Base-by-base conservation (phyloP, 345 rosid species). In the Linum lewisii region DNA sequence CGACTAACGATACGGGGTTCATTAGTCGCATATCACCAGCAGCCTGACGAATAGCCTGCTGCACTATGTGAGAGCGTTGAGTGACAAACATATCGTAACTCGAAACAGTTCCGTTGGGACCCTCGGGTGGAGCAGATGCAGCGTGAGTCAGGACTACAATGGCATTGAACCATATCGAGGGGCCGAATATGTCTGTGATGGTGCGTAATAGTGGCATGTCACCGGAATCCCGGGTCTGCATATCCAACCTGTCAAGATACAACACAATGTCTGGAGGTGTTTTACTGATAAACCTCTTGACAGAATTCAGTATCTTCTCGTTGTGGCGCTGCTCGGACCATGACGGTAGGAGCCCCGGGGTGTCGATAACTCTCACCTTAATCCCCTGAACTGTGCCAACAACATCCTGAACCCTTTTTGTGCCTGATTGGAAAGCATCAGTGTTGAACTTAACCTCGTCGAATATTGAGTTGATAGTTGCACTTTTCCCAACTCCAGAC, bases 11-110 rank as follows among this genome's bases (percentile, higher is more conserved):
- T 70, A 94, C 88, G 36, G 97, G 99, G 75, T 94, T 94, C 99
- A 94, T 90, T 22, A 94, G 86, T 69, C 97, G 78, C 99, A 94
- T 90, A 70, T 94, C 97, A 63, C 99, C 99, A 55, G 99, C 97
- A 58, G 99, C 97, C 75, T 85, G 95, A 44, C 99, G 96, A 71
- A 94, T 94, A 25, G 97, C 96, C 68, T 85, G 95, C 76, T 90
- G 99, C 56, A 94, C 94, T 60, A 84, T 92, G 73, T 90, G 97
- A 24, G 96, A 82, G 22, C 97, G 88, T 53, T 94, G 97, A 26
- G 99, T 90, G 60, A 94, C 97, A 82, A 90, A 94, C 95, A 90
- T 82, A 49, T 94, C 99, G 67, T 94, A 93, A 75, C 95, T 85
- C 50, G 96, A 85, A 61, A 92, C 88, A 64, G 84, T 80, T 57